Conservation (phyloP, 2,329 filamentous ascomycete species). For the Trichocomaceae sp. region DNA sequence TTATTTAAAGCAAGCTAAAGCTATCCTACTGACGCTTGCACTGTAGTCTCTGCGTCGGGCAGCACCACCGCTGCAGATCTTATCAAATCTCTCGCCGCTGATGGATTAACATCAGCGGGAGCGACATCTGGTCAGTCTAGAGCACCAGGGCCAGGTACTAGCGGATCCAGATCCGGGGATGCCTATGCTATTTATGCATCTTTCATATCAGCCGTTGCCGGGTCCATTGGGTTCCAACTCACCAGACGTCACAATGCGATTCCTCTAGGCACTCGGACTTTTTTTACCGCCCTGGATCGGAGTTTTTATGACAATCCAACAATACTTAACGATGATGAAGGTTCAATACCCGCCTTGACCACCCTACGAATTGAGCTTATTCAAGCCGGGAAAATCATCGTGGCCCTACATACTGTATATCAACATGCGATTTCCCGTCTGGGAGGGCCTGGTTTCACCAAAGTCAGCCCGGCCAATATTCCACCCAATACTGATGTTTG, state of each 20-base stretch:
- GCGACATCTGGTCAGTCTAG: conserved; percentile 21
- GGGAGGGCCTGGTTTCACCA: conserved; percentile 17
- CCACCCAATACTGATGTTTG: conserved; percentile 32
- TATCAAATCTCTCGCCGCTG: conserved; percentile 30
- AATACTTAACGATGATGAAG: conserved; percentile 21
- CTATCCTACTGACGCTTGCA: not conserved
- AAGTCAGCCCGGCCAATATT: conserved; percentile 15
- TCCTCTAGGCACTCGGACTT: conserved; percentile 35
- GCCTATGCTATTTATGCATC: conserved; percentile 33
- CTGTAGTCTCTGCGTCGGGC: conserved; percentile 31
- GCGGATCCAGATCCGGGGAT: conserved; percentile 24
- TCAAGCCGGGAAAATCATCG: conserved; percentile 29
- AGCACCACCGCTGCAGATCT: conserved; percentile 29
- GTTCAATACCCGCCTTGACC: conserved; percentile 27
- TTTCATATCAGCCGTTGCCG: conserved; percentile 36
- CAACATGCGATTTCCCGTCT: conserved; percentile 33
- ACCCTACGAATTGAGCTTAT: conserved; percentile 34
- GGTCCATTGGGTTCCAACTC: conserved; percentile 31
- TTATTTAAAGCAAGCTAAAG: not conserved
- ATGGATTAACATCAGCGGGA: conserved; percentile 20
- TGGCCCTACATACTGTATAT: conserved; percentile 31
- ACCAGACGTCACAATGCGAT: conserved; percentile 31
- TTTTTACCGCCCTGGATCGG: conserved; percentile 31
- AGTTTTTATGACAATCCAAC: conserved; percentile 25
- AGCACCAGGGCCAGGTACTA: conserved; percentile 18